phyloP scores from a whole-genome alignment of 1,284 basidiomycete genomes.

The Hemileia vastatrix region DNA sequence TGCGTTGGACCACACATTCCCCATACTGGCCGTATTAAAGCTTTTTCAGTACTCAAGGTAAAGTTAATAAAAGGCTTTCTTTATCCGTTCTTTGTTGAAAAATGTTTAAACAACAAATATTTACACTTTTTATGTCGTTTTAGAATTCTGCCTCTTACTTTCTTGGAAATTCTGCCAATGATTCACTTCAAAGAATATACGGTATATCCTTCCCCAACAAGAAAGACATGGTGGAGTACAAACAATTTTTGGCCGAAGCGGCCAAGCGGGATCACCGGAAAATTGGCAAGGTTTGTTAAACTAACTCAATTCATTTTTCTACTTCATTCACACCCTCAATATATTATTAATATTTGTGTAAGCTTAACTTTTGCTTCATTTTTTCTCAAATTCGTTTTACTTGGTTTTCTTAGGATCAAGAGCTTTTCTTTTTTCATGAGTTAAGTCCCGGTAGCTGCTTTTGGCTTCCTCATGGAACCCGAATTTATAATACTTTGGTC shows the following conservation, averaged over 20 bases:
- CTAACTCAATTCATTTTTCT: not conserved
- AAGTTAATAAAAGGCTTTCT: conserved; percentile 19
- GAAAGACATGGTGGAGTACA: conserved; percentile 91
- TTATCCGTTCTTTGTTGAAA: not conserved
- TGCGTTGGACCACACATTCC: conserved; percentile 96
- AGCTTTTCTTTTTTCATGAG: conserved; percentile 98
- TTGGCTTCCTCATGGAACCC: conserved; percentile 92
- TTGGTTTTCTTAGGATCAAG: conserved; percentile 60
- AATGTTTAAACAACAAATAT: conserved; percentile 5
- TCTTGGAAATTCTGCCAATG: conserved; percentile 86
- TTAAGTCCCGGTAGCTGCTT: conserved; percentile 89
- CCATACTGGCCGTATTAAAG: conserved; percentile 95
- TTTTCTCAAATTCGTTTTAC: not conserved
- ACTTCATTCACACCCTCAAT: not conserved
- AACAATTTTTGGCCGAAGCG: conserved; percentile 88
- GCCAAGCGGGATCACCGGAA: conserved; percentile 95
- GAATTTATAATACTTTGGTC: conserved; percentile 90
- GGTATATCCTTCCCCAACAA: conserved; percentile 99
- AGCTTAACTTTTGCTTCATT: no score
- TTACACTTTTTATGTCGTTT: conserved; percentile 7
- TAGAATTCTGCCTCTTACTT: conserved; percentile 98
- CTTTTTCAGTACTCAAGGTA: conserved; percentile 86
- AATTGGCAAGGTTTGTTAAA: conserved; percentile 62
- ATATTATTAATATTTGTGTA: not conserved
- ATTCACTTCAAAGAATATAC: conserved; percentile 92